Percentiles rank a stretch among this genome's conserved stretches.
Conservation (phyloP, 1,139 yeast genomes). For the Kodamaea sp. region DNA sequence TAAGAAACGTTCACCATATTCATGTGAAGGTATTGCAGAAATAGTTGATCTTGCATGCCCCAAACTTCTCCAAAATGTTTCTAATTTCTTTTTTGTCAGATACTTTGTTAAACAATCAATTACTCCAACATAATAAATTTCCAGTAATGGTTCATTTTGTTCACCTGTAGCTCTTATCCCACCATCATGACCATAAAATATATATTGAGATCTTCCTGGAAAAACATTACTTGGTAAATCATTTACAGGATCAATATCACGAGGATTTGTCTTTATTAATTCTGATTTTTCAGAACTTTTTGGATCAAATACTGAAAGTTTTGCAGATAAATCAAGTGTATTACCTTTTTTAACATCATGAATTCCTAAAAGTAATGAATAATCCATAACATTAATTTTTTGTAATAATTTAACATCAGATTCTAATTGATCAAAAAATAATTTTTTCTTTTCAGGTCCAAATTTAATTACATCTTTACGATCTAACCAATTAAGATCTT, state of each 20-base stretch:
- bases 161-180: constrained; percentile 78
- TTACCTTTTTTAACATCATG: constrained; percentile 70
- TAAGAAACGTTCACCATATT: constrained; percentile 84
- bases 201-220: constrained; percentile 49
- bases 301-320: constrained; percentile 49
- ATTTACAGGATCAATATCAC: constrained; percentile 36
- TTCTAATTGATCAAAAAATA: constrained; percentile 65
- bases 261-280: constrained; percentile 46
- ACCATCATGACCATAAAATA: constrained; percentile 79
- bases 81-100: constrained; percentile 69
- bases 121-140: constrained; percentile 86
- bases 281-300: constrained; percentile 38
- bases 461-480: constrained; percentile 57
- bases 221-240: constrained; percentile 47
- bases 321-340: constrained; percentile 25
- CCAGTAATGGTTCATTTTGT: constrained; percentile 56
- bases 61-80: constrained; percentile 81
- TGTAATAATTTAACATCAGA: constrained; percentile 72
- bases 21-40: constrained; percentile 86
- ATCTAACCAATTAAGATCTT: constrained; percentile 87
- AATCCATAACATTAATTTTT: constrained; percentile 87
- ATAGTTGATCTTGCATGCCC: constrained; percentile 66
- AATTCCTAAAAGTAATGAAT: constrained; percentile 81
- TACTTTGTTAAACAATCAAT: constrained; percentile 92
- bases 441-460: constrained; percentile 63